A percentile compares a stretch with the other conserved stretches of the same genome.
phyloP scores from a whole-genome alignment of 805 yeast genomes.

The Lachancea quebecensis region DNA sequence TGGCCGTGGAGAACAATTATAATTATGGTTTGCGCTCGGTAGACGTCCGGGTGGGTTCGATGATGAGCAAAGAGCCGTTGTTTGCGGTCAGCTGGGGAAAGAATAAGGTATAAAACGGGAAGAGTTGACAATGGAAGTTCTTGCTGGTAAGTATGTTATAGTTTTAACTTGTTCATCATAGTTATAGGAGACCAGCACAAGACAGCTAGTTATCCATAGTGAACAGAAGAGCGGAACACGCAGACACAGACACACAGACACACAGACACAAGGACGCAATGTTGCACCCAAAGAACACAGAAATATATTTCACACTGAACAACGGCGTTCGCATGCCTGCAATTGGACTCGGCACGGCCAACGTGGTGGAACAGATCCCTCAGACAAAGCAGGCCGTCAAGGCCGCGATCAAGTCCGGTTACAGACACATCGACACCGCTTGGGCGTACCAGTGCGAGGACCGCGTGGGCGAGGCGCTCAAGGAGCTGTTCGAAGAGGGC shows the following conservation, averaged over 20 bases:
- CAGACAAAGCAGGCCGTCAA: constrained; percentile 46
- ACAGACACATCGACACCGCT: constrained; percentile 72
- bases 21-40: background rate
- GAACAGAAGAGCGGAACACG: background rate
- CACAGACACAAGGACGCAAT: constrained; percentile 4
- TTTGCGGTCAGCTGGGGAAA: background rate
- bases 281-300: constrained; percentile 32
- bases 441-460: constrained; percentile 61
- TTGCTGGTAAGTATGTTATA: too few species aligned
- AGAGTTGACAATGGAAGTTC: background rate
- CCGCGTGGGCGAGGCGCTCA: constrained; percentile 56
- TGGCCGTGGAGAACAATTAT: background rate
- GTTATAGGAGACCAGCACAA: background rate
- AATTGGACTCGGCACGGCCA: constrained; percentile 62
- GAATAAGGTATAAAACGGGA: background rate
- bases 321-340: constrained; percentile 59
- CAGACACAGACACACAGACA: background rate
- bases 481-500: constrained; percentile 42
- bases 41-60: too few species aligned
- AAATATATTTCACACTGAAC: constrained; percentile 40
- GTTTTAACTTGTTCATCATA: too few species aligned
- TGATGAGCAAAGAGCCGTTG: background rate
- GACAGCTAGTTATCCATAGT: background rate
- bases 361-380: constrained; percentile 41
- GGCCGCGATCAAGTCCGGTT: constrained; percentile 58